Base-by-base conservation (phyloP, 208 protist species). In the Crithidia sp. region DNA sequence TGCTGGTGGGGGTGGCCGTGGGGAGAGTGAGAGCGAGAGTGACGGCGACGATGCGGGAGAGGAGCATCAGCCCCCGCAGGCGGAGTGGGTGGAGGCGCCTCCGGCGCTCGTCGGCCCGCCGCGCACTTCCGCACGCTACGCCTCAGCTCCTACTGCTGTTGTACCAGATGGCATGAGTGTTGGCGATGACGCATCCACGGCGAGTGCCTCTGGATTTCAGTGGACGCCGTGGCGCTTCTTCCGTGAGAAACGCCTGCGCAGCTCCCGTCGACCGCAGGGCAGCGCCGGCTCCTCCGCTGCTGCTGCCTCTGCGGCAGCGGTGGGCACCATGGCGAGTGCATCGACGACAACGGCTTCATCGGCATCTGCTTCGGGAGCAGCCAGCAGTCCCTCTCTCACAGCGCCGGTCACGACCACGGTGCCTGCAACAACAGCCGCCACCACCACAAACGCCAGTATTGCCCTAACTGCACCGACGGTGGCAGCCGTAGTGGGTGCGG, bases 151-250 rank as follows among this genome's bases (percentile, higher is more conserved):
- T 28, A 17, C 0, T n/a, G 14, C 14, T 58, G 54, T 37, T n/a
- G 14, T 37, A 58, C 7, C 54, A 37, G 54, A 37, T 0, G 54
- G 54, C 10, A 37, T 17, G 16, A 37, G 28, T 58, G 17, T 7
- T 28, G 28, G 28, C 28, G 28, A 28, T 28, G 28, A 28, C 28
- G 50, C 9, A 36, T 36, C 13, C 49, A 37, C 28, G 54, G 36
- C 13, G 59, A 43, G 17, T 58, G 64, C 52, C 14, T 8, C 52
- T 3, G 64, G 74, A 14, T 72, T 78, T 40, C 74, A 78, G 65
- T 78, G 74, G 74, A 63, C 74, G 28, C 74, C 74, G 50, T 78
- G 74, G 74, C 66, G 52, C 14, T 78, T 78, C 59, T 78, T 64
- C 45, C 64, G 74, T 9, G 60, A 67, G 19, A 78, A 78, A 59